phyloP scores from a whole-genome alignment of 2,329 filamentous ascomycete species.

The Neoascochyta sp. region DNA sequence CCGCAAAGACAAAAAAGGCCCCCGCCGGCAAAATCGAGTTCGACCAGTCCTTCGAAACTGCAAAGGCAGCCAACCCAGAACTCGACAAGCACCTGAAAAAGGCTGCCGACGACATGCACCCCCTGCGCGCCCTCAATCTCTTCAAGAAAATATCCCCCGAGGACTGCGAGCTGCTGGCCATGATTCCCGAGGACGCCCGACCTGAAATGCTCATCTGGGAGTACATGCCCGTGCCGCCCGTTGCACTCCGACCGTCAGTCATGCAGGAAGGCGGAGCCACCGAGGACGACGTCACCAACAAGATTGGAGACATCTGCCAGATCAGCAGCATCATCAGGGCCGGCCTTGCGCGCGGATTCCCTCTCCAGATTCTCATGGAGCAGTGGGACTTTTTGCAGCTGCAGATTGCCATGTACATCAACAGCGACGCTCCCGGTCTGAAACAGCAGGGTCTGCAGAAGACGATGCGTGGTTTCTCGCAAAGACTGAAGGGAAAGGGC shows the following conservation, averaged over 20 bases:
- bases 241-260: constrained; percentile 91
- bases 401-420: constrained; percentile 96
- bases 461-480: constrained; percentile 87
- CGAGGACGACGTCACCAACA: constrained; percentile 94
- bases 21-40: constrained; percentile 80
- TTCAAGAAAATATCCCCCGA: constrained; percentile 81
- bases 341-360: constrained; percentile 76
- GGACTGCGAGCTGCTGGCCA: constrained; percentile 86
- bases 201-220: constrained; percentile 99
- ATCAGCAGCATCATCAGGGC: constrained; percentile 84
- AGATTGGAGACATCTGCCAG: constrained; percentile 93
- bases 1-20: constrained; percentile 75
- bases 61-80: constrained; percentile 73
- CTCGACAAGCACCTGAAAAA: constrained; percentile 88
- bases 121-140: constrained; percentile 80
- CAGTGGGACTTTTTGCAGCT: constrained; percentile 97
- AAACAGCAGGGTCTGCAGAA: constrained; percentile 84
- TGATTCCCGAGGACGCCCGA: constrained; percentile 79
- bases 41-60: constrained; percentile 78
- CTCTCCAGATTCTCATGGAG: constrained; percentile 88
- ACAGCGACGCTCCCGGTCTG: constrained; percentile 92
- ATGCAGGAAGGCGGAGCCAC: constrained; percentile 89
- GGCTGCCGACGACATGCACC: constrained; percentile 91
- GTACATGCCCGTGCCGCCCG: constrained; percentile 86
- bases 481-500: constrained; percentile 94